Percentiles rank a stretch among this genome's conserved stretches.
These are phyloP conservation scores for Skeletonema marinoi DNA, from an alignment of 108 stramenopile species.

Conservation along the genomic window DNA sequence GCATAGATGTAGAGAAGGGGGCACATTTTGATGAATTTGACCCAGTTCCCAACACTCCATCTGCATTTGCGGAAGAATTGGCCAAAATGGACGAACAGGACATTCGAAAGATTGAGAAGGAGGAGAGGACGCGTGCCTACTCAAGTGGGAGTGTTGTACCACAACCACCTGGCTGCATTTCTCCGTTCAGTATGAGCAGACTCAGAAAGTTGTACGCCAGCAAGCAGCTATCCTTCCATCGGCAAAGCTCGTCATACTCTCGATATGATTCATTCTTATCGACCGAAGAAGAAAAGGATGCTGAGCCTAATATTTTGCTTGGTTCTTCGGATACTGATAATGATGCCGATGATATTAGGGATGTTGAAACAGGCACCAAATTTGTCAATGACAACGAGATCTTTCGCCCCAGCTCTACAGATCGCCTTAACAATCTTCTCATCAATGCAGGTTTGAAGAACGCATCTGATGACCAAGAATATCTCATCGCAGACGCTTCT, in stretches of 20 bases:
- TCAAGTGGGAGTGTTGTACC: neutral
- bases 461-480: neutral
- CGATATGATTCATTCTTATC: conserved; percentile 43
- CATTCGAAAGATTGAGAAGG: conserved; percentile 32
- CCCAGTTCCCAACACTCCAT: neutral
- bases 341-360: neutral
- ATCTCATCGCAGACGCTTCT: conserved; percentile 15
- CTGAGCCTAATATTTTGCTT: neutral
- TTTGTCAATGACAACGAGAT: conserved; percentile 18
- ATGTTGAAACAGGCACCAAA: neutral
- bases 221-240: conserved; percentile 42
- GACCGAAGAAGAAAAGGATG: neutral
- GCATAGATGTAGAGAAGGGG: conserved; percentile 30
- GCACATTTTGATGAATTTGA: neutral
- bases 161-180: conserved; percentile 20
- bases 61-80: conserved; percentile 13
- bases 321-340: neutral
- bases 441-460: conserved; percentile 34
- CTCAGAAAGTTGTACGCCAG: conserved; percentile 35
- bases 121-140: conserved; percentile 13
- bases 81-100: conserved; percentile 37
- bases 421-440: conserved; percentile 34
- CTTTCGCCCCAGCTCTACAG: conserved; percentile 25
- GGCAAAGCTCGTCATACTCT: conserved; percentile 26
- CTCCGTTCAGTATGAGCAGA: conserved; percentile 29